Evolutionary conservation across 768 basidiomycete genomes (phyloP).

Genomic region (Kwoniella europaea): DNA sequence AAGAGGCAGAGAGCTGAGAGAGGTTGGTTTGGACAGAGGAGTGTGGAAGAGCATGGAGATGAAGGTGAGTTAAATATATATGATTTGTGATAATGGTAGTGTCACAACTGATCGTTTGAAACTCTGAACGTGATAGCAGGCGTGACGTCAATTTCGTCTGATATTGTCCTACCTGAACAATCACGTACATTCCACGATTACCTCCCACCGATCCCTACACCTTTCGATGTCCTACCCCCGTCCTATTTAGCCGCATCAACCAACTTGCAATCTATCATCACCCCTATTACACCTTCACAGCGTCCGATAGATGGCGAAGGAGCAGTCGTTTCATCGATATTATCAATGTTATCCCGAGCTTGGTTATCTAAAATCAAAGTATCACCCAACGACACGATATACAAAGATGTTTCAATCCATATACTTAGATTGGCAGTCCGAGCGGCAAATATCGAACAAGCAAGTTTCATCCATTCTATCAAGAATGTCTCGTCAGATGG

Average conservation of each 20-base stretch:
- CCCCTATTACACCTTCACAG: neutral
- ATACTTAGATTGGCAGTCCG: conserved; percentile 19
- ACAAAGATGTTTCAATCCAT: conserved; percentile 22
- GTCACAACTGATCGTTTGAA: too few relatives aligned
- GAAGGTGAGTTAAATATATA: conserved; percentile 11
- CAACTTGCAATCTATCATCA: neutral
- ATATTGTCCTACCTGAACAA: neutral
- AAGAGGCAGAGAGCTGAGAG: conserved; percentile 15
- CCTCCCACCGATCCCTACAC: conserved; percentile 16
- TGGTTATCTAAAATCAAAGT: conserved; percentile 19
- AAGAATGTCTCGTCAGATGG: neutral
- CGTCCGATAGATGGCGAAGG: conserved; percentile 10
- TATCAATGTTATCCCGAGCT: conserved; percentile 17
- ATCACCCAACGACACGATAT: conserved; percentile 18
- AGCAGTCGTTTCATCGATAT: conserved; percentile 12
- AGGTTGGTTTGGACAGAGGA: conserved; percentile 24
- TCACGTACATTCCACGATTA: conserved; percentile 19
- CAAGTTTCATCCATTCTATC: conserved; percentile 6
- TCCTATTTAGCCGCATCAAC: neutral
- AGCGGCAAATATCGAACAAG: conserved; percentile 22
- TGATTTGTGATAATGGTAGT: too few relatives aligned
- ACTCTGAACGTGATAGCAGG: neutral
- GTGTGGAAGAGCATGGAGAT: neutral
- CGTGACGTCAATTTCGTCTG: neutral
- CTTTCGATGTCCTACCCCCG: conserved; percentile 9